These are phyloP conservation scores for Cutaneotrichosporon mucoides DNA, from an alignment of 1,284 basidiomycete genomes.

Conservation along the genomic window DNA sequence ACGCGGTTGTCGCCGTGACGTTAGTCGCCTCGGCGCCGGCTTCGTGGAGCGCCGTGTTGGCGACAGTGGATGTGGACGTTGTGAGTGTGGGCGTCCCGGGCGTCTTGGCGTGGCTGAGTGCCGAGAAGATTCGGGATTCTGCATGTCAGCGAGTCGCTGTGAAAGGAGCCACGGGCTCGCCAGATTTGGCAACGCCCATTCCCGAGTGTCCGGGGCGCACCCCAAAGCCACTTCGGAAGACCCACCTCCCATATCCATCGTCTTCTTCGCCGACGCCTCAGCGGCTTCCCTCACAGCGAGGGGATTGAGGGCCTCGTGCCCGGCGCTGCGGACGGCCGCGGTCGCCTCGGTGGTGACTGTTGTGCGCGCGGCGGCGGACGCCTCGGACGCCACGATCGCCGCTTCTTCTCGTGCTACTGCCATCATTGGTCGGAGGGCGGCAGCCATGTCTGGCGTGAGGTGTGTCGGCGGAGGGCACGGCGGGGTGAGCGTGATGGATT, in stretches of 20 bases:
- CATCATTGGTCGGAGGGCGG: slow-evolving; percentile 37
- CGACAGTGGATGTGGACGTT: slow-evolving; percentile 8
- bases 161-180: background rate
- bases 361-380: slow-evolving; percentile 27
- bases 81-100: slow-evolving; percentile 1
- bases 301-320: slow-evolving; percentile 30
- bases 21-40: slow-evolving; percentile 15
- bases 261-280: slow-evolving; percentile 29
- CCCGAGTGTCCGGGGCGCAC: background rate
- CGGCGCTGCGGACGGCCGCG: slow-evolving; percentile 21
- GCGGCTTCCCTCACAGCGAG: slow-evolving; percentile 34
- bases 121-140: slow-evolving; percentile 5
- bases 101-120: slow-evolving; percentile 1
- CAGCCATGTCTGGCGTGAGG: slow-evolving; percentile 12
- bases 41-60: slow-evolving; percentile 7
- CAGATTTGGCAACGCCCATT: too few species aligned
- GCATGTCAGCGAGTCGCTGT: background rate
- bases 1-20: slow-evolving; percentile 4
- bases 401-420: slow-evolving; percentile 40
- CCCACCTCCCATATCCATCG: slow-evolving; percentile 12
- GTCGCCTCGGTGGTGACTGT: slow-evolving; percentile 28
- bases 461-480: background rate
- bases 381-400: slow-evolving; percentile 29
- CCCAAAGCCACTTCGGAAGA: background rate
- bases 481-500: background rate